These are phyloP conservation scores for Ceratocystis cubensis DNA, from an alignment of 2,329 filamentous ascomycete genomes.

Conservation along the genomic window DNA sequence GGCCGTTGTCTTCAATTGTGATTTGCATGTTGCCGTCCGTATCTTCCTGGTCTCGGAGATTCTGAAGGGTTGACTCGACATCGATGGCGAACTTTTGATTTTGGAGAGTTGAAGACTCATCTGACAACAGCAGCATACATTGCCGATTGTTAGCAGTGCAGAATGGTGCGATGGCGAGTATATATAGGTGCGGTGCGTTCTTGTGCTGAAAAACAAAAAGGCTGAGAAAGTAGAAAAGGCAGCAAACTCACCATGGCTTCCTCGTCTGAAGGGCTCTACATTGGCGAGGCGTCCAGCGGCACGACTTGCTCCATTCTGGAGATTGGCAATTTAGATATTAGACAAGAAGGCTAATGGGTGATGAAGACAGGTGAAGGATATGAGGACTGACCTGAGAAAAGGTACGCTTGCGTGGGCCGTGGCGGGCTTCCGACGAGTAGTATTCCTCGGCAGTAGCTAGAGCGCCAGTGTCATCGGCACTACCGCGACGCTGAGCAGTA, in stretches of 20 bases:
- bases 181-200: neutral
- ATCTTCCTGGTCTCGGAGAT: constrained; percentile 73
- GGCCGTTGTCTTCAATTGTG: constrained; percentile 88
- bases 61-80: constrained; percentile 70
- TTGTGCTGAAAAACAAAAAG: neutral
- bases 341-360: neutral
- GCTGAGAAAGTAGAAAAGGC: neutral
- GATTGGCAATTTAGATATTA: neutral
- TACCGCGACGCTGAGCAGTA: constrained; percentile 26
- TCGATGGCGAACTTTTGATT: constrained; percentile 58
- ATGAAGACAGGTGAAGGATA: neutral
- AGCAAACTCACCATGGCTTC: constrained; percentile 42
- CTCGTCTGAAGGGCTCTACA: constrained; percentile 44
- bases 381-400: constrained; percentile 39
- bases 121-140: constrained; percentile 1
- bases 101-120: constrained; percentile 17
- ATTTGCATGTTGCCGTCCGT: constrained; percentile 93
- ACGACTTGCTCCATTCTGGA: constrained; percentile 42
- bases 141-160: too few species aligned
- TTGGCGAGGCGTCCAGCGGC: constrained; percentile 38
- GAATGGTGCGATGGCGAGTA: too few species aligned
- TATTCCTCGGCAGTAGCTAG: constrained; percentile 48
- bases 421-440: constrained; percentile 44
- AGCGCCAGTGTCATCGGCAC: constrained; percentile 37
- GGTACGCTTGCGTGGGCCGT: constrained; percentile 41